Evolutionary conservation across 1,284 basidiomycete genomes (phyloP).

Genomic region (Pseudozyma pruni): DNA sequence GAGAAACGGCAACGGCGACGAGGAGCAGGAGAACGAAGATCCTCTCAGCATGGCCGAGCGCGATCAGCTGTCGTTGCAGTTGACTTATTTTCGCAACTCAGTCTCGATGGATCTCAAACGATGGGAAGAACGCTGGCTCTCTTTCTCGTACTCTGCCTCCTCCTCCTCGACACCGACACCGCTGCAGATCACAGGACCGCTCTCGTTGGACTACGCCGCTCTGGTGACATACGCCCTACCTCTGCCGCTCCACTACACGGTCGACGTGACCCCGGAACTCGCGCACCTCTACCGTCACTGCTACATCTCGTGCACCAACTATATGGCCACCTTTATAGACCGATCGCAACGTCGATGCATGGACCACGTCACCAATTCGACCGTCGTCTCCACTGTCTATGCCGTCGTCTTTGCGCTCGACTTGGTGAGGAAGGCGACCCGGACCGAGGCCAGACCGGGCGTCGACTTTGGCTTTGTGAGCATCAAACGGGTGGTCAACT

Average conservation of each 20-base stretch:
- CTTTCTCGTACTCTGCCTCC: neutral
- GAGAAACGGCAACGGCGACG: neutral
- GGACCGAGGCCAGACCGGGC: neutral
- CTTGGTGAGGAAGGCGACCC: slow-evolving; percentile 11
- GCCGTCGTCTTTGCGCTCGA: slow-evolving; percentile 33
- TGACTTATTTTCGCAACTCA: slow-evolving; percentile 33
- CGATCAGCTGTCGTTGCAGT: slow-evolving; percentile 33
- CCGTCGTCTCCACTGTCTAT: slow-evolving; percentile 35
- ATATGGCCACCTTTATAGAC: slow-evolving; percentile 43
- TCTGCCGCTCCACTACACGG: slow-evolving; percentile 28
- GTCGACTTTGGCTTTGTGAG: slow-evolving; percentile 33
- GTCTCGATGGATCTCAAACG: slow-evolving; percentile 47
- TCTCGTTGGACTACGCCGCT: slow-evolving; percentile 44
- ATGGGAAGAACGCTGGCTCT: slow-evolving; percentile 49
- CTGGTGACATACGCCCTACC: slow-evolving; percentile 46
- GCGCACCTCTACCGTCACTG: slow-evolving; percentile 27
- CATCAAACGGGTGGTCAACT: slow-evolving; percentile 5
- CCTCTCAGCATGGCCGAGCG: slow-evolving; percentile 5
- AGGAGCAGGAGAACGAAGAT: neutral
- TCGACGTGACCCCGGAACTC: slow-evolving; percentile 23
- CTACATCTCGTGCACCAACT: slow-evolving; percentile 45
- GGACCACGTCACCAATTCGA: slow-evolving; percentile 27
- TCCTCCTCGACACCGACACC: slow-evolving; percentile 13
- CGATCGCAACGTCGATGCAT: slow-evolving; percentile 17
- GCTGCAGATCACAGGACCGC: slow-evolving; percentile 26